Conservation (phyloP, 129 eudicot genomes). For the Silybum marianum region DNA sequence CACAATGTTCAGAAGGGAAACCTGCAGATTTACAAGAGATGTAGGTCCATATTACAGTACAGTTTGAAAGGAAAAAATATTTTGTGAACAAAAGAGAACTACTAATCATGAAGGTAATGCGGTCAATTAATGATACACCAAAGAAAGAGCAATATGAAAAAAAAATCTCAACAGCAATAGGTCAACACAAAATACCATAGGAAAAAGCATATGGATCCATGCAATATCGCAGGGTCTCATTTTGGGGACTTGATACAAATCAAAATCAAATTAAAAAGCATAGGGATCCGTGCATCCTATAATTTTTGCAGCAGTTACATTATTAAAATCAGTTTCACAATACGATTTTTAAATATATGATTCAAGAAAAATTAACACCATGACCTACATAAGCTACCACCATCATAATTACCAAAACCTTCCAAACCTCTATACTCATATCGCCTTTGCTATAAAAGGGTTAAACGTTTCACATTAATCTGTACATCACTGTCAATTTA, state of each 20-base stretch:
- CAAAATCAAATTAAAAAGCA: background rate
- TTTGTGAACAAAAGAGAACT: constrained; percentile 7
- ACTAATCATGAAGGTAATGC: background rate
- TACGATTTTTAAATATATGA: background rate
- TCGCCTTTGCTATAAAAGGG: background rate
- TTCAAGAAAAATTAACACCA: background rate
- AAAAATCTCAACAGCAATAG: background rate
- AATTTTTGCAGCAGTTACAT: background rate
- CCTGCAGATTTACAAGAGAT: constrained; percentile 49
- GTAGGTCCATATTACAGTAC: constrained; percentile 8
- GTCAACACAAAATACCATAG: background rate
- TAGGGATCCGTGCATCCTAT: background rate
- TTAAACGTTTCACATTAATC: background rate
- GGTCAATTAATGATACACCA: constrained; percentile 6
- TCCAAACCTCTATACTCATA: background rate
- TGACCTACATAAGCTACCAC: background rate
- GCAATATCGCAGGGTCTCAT: background rate
- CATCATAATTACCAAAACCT: background rate
- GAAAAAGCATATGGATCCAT: too few relatives aligned
- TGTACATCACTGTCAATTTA: background rate
- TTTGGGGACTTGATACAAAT: background rate
- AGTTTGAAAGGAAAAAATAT: background rate
- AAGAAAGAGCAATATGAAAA: background rate
- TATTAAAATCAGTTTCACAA: background rate
- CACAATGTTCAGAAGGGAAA: constrained; percentile 93